Evolutionary conservation across 169 alveolate species (phyloP).

Genomic region (Cyclospora cayetanensis): DNA sequence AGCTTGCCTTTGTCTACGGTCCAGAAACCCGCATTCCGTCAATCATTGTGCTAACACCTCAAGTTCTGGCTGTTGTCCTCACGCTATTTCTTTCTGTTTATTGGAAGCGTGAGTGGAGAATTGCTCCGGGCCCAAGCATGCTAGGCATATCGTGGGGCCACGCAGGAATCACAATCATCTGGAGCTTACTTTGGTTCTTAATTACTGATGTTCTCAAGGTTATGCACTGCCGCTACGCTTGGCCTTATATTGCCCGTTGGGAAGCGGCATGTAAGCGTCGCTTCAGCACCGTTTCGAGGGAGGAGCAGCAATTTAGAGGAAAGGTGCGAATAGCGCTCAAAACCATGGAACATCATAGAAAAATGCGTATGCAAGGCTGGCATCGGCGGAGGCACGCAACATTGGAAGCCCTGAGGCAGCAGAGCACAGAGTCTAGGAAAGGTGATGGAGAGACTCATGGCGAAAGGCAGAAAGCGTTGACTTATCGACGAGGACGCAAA

Average conservation of each 20-base stretch:
- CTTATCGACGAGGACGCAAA: conserved; percentile 19
- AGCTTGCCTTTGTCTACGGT: conserved; percentile 12
- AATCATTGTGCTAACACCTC: conserved; percentile 39
- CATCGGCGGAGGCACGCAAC: conserved; percentile 47
- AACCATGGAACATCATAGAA: conserved; percentile 51
- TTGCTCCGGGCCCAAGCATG: conserved; percentile 68
- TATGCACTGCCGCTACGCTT: not conserved
- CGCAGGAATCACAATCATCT: conserved; percentile 68
- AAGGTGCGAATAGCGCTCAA: conserved; percentile 48
- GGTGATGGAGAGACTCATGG: not conserved
- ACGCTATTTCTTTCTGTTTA: conserved; percentile 64
- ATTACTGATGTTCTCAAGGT: conserved; percentile 66
- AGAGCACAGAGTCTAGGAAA: not conserved
- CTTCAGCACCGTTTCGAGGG: not conserved
- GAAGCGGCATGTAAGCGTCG: not conserved
- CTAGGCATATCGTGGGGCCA: conserved; percentile 71
- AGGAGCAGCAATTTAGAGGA: conserved; percentile 47
- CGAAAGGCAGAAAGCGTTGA: not conserved
- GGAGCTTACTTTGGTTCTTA: conserved; percentile 65
- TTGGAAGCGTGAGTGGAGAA: conserved; percentile 65
- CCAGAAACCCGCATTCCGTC: conserved; percentile 51
- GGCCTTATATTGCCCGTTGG: conserved; percentile 21
- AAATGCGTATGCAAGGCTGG: conserved; percentile 32
- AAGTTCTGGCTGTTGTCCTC: conserved; percentile 38
- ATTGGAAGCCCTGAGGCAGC: conserved; percentile 38